Evolutionary conservation across 306 rosid species (phyloP).

Genomic region (Fragaria nilgerrensis): DNA sequence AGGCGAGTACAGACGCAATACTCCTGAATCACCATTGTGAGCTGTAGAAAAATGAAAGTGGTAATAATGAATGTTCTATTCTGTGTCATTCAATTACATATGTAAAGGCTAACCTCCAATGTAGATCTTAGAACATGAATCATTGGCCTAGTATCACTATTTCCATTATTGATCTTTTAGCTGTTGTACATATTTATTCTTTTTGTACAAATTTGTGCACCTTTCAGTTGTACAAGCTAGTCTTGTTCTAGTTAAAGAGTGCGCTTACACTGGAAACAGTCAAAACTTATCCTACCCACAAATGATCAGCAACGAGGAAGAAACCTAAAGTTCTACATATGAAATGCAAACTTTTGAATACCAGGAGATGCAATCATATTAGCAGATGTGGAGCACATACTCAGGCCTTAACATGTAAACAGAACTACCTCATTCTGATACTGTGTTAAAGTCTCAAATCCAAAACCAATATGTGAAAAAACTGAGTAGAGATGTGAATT

Average conservation of each 20-base stretch:
- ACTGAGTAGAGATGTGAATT: no score
- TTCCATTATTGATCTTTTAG: not conserved
- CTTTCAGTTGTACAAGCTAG: not conserved
- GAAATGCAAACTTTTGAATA: not conserved
- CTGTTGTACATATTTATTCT: not conserved
- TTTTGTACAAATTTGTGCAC: not conserved
- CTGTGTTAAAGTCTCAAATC: no score
- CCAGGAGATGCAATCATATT: not conserved
- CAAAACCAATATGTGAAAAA: no score
- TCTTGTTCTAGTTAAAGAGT: not conserved
- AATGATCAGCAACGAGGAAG: not conserved
- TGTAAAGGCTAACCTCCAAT: not conserved
- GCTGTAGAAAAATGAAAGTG: conserved; percentile 27
- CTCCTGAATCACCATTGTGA: conserved; percentile 67
- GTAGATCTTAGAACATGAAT: not conserved
- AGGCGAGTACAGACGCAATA: conserved; percentile 56
- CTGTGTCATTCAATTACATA: not conserved
- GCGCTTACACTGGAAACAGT: not conserved
- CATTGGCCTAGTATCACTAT: not conserved
- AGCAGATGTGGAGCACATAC: not conserved
- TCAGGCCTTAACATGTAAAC: not conserved
- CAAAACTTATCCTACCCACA: not conserved
- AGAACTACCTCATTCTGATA: no score
- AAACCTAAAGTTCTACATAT: not conserved
- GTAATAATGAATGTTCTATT: not conserved